Evolutionary conservation across 768 basidiomycete species (phyloP), one percentile per base, ranked within the genome.

Genomic region (Russula abietina): DNA sequence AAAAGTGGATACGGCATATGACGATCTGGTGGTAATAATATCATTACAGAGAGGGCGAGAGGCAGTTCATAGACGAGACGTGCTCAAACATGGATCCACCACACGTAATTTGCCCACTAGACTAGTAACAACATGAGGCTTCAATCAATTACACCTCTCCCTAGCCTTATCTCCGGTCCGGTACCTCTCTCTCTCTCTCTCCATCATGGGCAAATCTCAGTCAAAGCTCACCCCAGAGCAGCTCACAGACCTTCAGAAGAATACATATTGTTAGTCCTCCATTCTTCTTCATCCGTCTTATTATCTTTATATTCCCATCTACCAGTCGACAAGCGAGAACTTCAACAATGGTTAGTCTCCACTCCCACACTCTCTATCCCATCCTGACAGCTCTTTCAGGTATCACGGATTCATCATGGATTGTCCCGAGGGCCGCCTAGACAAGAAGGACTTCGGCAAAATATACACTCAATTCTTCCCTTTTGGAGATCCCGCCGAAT

Each of bases 381-480:
- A 62, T 56, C 59, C 16, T 57, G 32, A 56, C 32, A 9, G 4
- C 50, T 26, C 43, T 19, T 26, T 38, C 75, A 96, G 92, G 95
- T 96, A 98, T 83, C 98, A 98, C 76, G 97, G 97, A 51, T 99
- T 98, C 79, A 85, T 96, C 72, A 97, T 94, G 76, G 97, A 99
- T 76, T 99, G 97, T 73, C 97, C 97, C 1, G 90, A 93, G 4
- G 97, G 97, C 46, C 91, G 94, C 68, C 85, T 99, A 70, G 91
- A 98, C 83, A 97, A 93, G 80, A 79, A 84, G 60, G 95, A 95
- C 74, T 99, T 99, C 78, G 83, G 89, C 71, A 87, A 89, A 75
- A 99, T 99, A 80, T 99, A 98, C 83, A 93, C 94, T 73, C 97
- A 98, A 75, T 99, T 99, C 88, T 99, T 99, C 81, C 97, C 97